Evolutionary conservation across 495 filamentous ascomycete species (phyloP).

Genomic region (Aspergillus panamensis): DNA sequence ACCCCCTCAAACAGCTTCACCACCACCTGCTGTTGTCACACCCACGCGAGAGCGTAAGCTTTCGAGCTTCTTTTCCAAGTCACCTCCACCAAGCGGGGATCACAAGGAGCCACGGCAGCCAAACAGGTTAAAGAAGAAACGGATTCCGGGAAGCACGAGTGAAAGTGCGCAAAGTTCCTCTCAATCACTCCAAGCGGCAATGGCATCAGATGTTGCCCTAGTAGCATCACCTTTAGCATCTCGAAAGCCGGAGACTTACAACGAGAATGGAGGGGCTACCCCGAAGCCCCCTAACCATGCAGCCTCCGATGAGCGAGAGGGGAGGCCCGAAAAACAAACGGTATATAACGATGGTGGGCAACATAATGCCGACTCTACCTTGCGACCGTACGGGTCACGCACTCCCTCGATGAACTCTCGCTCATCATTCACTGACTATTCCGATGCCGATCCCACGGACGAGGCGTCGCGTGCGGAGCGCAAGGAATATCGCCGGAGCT

Average conservation of each 20-base stretch:
- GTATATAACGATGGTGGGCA: slow-evolving; percentile 20
- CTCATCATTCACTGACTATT: slow-evolving; percentile 73
- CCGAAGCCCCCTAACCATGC: slow-evolving; percentile 30
- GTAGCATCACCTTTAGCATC: slow-evolving; percentile 19
- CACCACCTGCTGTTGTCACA: slow-evolving; percentile 51
- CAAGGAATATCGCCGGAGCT: slow-evolving; percentile 57
- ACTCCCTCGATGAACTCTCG: slow-evolving; percentile 65
- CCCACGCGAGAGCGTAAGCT: slow-evolving; percentile 68
- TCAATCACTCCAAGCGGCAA: slow-evolving; percentile 57
- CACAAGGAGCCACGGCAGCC: slow-evolving; percentile 59
- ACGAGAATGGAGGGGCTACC: slow-evolving; percentile 33
- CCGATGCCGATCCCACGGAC: slow-evolving; percentile 69
- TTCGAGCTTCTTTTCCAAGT: slow-evolving; percentile 64
- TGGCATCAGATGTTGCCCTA: slow-evolving; percentile 24
- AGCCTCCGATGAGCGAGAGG: slow-evolving; percentile 27
- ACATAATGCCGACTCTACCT: slow-evolving; percentile 43
- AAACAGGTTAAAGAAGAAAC: slow-evolving; percentile 84
- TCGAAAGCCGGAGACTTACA: slow-evolving; percentile 17
- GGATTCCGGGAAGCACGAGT: slow-evolving; percentile 66
- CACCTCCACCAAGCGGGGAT: slow-evolving; percentile 54
- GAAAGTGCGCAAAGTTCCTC: slow-evolving; percentile 84
- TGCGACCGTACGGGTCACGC: slow-evolving; percentile 61
- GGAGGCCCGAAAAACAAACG: slow-evolving; percentile 16
- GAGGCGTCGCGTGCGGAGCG: slow-evolving; percentile 58
- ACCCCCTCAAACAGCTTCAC: slow-evolving; percentile 30